Evolutionary conservation across 78 protist species (phyloP).

Genomic region (Dictyostelium firmibasis): DNA sequence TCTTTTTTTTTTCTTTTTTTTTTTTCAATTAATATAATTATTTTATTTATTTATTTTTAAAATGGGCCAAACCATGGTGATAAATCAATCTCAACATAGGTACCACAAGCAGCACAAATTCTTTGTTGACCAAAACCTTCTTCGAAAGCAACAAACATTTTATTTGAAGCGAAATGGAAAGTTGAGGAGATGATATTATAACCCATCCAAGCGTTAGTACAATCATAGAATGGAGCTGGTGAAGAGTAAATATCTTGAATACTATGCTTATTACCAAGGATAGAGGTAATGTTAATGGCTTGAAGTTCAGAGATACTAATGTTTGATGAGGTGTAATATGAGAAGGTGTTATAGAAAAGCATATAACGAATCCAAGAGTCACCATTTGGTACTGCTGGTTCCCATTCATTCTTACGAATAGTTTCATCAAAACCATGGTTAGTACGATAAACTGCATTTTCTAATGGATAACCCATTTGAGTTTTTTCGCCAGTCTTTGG

Average conservation of each 20-base stretch:
- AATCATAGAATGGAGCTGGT: slow-evolving; percentile 12
- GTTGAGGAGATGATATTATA: slow-evolving; percentile 57
- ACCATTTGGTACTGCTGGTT: background rate
- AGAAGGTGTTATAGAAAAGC: slow-evolving; percentile 25
- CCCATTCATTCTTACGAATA: slow-evolving; percentile 19
- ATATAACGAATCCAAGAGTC: slow-evolving; percentile 57
- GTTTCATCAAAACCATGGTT: slow-evolving; percentile 82
- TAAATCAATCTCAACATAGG: slow-evolving; percentile 2
- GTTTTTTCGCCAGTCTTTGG: background rate
- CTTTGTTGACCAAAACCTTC: slow-evolving; percentile 50
- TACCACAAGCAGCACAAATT: slow-evolving; percentile 57
- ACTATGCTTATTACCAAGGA: slow-evolving; percentile 67
- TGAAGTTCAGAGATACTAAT: slow-evolving; percentile 4
- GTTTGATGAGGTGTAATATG: background rate
- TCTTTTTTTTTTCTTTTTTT: background rate
- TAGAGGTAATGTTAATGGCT: slow-evolving; percentile 77
- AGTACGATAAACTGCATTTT: slow-evolving; percentile 82
- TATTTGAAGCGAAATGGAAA: slow-evolving; percentile 35
- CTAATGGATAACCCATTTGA: slow-evolving; percentile 74
- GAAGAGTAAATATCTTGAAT: background rate
- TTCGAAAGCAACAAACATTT: slow-evolving; percentile 76
- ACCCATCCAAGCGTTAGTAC: slow-evolving; percentile 33
- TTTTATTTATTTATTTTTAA: background rate
- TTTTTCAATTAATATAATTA: background rate
- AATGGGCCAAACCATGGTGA: background rate